Base-by-base conservation (phyloP, 148 eudicot genomes). In the Gaultheria prostrata region DNA sequence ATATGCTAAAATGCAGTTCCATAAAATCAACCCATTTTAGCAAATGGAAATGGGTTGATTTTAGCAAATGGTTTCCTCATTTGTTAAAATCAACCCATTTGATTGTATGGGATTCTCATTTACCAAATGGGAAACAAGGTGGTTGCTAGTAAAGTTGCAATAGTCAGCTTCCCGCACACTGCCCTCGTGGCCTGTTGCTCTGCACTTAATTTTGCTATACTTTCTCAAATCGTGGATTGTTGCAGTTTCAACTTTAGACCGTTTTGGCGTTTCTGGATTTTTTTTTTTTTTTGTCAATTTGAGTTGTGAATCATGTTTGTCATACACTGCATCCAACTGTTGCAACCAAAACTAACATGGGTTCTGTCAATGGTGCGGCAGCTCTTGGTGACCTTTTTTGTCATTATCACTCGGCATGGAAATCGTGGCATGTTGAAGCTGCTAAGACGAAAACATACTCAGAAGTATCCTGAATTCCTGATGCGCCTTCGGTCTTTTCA, bases 361-460 rank as follows among this genome's bases (percentile, higher is more conserved):
- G 28, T 71, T 72, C 49, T 74, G 45, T 78, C 82, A 18, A 82
- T 82, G 61, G 48, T 63, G 53, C 72, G 61, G 69, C 89, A 89
- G 91, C 84, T 45, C 57, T 88, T 21, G 39, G 72, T 61, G 86
- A 85, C 53, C 84, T 89, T 79, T 88, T 91, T 57, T 80, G 65
- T 80, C 93, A 91, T 81, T 91, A 89, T 84, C 77, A 72, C 10
- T 85, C 83, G 56, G 90, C 93, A n/a, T 90, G 93, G 93, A 89
- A 86, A 65, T 83, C 88, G 24, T 90, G 93, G 91, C 69, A 69
- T 82, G 89, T 49, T 54, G 93, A 89, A 86, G 90, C 78, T 69
- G 88, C 67, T 24, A 83, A 75, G 77, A 87, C 84, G 80, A 78
- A 79, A 86, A 57, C 59, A 83, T 33, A 63, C 53, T 46, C 45